Conservation (phyloP, 805 yeast genomes). For the Candida silvicultrix region DNA sequence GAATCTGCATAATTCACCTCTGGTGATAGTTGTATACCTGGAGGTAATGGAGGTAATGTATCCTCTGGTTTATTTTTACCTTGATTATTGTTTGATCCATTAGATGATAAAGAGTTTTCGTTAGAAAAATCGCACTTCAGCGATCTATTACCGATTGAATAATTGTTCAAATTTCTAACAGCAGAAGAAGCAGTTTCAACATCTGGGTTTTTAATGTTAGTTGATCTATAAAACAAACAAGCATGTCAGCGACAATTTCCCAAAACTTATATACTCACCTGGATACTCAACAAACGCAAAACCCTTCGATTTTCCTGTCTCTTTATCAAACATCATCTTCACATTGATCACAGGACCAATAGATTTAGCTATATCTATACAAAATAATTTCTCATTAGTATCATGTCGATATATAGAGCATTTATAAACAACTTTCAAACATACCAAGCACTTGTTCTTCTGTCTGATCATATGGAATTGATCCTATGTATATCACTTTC, state of each 20-base stretch:
- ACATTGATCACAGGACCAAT: slow-evolving; percentile 83
- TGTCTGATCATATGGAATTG: slow-evolving; percentile 88
- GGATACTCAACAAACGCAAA: slow-evolving; percentile 81
- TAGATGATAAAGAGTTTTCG: slow-evolving; percentile 30
- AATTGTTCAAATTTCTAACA: slow-evolving; percentile 79
- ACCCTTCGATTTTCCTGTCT: slow-evolving; percentile 88
- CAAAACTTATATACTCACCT: slow-evolving; percentile 32
- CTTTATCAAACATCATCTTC: slow-evolving; percentile 76
- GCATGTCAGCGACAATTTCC: no score
- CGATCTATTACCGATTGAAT: slow-evolving; percentile 63
- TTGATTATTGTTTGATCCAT: slow-evolving; percentile 4
- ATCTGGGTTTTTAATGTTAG: slow-evolving; percentile 27
- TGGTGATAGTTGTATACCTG: slow-evolving; percentile 38
- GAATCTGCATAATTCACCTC: slow-evolving; percentile 26
- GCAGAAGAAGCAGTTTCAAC: slow-evolving; percentile 86
- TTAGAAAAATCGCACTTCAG: slow-evolving; percentile 71
- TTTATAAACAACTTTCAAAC: not conserved
- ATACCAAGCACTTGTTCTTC: slow-evolving; percentile 73
- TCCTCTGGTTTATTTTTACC: slow-evolving; percentile 16
- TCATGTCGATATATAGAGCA: no score
- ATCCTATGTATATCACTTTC: slow-evolving; percentile 67
- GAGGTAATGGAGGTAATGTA: slow-evolving; percentile 45
- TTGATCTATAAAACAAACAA: no score
- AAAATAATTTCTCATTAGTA: no score
- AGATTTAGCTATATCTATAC: slow-evolving; percentile 63